Percentiles rank a stretch among this genome's conserved stretches.
Evolutionary conservation across 1,139 yeast genomes (phyloP).

Genomic region (Pneumocystis murina): DNA sequence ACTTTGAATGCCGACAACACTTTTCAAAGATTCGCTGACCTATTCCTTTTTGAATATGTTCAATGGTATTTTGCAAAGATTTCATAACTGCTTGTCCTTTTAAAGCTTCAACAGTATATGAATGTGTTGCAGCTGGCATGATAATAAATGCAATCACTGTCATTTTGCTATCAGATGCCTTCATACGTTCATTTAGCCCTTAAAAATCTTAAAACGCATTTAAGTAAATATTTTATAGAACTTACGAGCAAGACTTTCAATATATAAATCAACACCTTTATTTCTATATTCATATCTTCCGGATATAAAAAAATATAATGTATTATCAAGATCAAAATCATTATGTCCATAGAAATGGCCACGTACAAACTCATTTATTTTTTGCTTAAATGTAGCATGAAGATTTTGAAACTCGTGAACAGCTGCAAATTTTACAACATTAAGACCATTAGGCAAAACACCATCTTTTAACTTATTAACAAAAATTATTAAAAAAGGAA

Average conservation of each 20-base stretch:
- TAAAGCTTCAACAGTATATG: constrained; percentile 89
- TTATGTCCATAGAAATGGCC: constrained; percentile 96
- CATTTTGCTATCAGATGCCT: constrained; percentile 66
- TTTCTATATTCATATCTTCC: constrained; percentile 95
- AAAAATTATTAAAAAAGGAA: background rate
- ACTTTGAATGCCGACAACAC: constrained; percentile 60
- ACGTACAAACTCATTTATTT: constrained; percentile 83
- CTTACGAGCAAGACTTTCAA: constrained; percentile 72
- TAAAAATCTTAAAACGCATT: background rate
- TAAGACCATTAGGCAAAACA: constrained; percentile 88
- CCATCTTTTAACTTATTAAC: constrained; percentile 39
- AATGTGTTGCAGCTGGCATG: constrained; percentile 91
- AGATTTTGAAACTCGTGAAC: constrained; percentile 95
- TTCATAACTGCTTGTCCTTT: constrained; percentile 93
- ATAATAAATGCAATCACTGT: constrained; percentile 96
- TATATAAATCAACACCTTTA: constrained; percentile 91
- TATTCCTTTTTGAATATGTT: constrained; percentile 74
- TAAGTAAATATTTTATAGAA: background rate
- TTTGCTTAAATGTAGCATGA: constrained; percentile 81
- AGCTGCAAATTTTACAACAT: constrained; percentile 90
- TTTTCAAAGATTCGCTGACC: constrained; percentile 83
- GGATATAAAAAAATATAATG: constrained; percentile 87
- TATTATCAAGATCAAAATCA: constrained; percentile 86
- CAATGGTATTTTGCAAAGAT: constrained; percentile 77
- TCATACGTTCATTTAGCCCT: constrained; percentile 64